Percentiles rank a stretch among this genome's conserved stretches.
Conservation (phyloP, 768 basidiomycete species). For the Kwoniella mangroviensis region DNA sequence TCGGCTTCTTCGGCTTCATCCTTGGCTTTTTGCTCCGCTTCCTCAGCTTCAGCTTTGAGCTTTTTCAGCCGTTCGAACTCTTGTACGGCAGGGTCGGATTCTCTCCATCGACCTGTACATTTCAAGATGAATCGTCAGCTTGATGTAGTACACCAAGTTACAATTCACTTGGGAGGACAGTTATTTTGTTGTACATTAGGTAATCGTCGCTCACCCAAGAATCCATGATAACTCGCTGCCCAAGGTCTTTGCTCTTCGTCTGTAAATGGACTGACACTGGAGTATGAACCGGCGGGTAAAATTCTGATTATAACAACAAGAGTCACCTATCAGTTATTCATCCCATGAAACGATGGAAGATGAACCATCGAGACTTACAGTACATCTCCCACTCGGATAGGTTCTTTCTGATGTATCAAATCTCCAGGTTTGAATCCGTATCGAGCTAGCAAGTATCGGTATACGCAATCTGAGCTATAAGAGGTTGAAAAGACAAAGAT, state of each 20-base stretch:
- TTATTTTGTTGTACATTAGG: background rate
- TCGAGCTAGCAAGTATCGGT: constrained; percentile 44
- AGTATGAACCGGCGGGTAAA: constrained; percentile 46
- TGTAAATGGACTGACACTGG: constrained; percentile 38
- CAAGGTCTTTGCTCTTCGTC: constrained; percentile 44
- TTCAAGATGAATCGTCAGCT: too few species aligned
- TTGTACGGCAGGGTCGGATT: constrained; percentile 38
- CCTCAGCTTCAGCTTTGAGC: constrained; percentile 36
- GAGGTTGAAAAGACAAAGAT: too few species aligned
- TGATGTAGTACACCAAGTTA: background rate
- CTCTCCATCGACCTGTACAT: constrained; percentile 39
- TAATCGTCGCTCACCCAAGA: constrained; percentile 26
- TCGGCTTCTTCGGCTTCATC: constrained; percentile 20
- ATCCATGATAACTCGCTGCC: constrained; percentile 47
- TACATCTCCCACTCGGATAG: constrained; percentile 43
- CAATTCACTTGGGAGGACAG: background rate
- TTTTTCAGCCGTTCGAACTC: constrained; percentile 42
- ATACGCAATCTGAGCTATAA: constrained; percentile 41
- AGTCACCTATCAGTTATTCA: background rate
- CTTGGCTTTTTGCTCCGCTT: constrained; percentile 17
- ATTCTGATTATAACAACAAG: constrained; percentile 24
- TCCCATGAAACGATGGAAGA: background rate
- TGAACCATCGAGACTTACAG: constrained; percentile 29
- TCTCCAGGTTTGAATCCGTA: constrained; percentile 45
- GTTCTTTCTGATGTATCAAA: constrained; percentile 40